Conservation (phyloP, 345 rosid species). For the Populus euphratica region DNA sequence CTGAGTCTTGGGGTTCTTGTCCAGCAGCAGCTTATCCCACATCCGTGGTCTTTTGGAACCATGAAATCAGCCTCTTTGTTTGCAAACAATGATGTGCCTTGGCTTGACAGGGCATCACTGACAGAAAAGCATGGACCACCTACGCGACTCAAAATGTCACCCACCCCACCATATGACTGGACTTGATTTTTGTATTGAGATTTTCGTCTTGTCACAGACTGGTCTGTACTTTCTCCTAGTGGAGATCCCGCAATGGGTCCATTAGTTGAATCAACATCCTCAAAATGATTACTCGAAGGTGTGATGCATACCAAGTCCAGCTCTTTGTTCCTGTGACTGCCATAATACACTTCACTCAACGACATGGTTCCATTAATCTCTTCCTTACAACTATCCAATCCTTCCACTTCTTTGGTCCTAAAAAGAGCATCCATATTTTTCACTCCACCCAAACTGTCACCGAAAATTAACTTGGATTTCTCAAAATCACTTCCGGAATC, state of each 20-base stretch:
- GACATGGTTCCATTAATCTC: constrained; percentile 20
- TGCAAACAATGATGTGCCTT: constrained; percentile 34
- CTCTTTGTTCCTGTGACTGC: constrained; percentile 29
- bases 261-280: constrained; percentile 46
- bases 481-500: constrained; percentile 20
- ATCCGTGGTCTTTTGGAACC: constrained; percentile 43
- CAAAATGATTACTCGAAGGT: constrained; percentile 33
- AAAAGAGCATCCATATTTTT: constrained; percentile 18
- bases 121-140: constrained; percentile 54
- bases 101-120: constrained; percentile 48
- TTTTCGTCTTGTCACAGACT: constrained; percentile 25
- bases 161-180: constrained; percentile 35
- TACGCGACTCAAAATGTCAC: constrained; percentile 50
- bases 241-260: constrained; percentile 37
- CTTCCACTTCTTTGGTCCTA: constrained; percentile 10
- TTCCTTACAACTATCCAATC: constrained; percentile 32
- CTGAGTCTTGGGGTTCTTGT: constrained; percentile 66
- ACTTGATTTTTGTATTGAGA: constrained; percentile 21
- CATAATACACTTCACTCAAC: constrained; percentile 26
- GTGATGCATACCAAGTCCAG: constrained; percentile 33
- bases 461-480: constrained; percentile 22
- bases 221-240: constrained; percentile 25
- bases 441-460: constrained; percentile 17
- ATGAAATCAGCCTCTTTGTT: constrained; percentile 49
- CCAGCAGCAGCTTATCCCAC: constrained; percentile 86